A percentile compares a stretch with the other conserved stretches of the same genome.
Conservation (phyloP, 179 eudicot genomes). For the Beta corolliflora region DNA sequence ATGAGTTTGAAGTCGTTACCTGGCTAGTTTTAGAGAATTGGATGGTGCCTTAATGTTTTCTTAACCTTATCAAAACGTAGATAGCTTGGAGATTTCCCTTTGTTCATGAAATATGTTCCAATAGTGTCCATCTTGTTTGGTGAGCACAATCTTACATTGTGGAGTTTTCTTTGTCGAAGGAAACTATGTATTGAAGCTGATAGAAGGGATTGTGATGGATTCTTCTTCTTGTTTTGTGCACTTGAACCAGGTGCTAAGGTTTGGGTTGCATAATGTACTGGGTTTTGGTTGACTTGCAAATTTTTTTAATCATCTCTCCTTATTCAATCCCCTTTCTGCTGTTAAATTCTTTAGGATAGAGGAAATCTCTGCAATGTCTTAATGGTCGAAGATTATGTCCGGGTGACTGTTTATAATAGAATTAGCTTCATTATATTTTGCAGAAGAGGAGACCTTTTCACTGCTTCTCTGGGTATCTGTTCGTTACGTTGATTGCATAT, state of each 20-base stretch:
- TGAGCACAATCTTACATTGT: neutral
- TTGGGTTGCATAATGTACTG: neutral
- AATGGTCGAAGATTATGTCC: neutral
- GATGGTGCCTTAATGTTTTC: neutral
- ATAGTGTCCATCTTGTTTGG: neutral
- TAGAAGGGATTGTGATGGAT: neutral
- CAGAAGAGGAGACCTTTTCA: neutral
- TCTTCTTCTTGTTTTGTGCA: neutral
- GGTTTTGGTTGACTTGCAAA: neutral
- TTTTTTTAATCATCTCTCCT: neutral
- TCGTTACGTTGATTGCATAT: neutral
- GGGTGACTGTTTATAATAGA: neutral
- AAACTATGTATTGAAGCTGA: neutral
- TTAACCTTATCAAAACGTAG: slow-evolving; percentile 1
- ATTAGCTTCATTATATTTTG: neutral
- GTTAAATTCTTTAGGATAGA: neutral
- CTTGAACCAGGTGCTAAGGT: neutral
- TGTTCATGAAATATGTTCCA: neutral
- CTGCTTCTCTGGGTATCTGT: neutral
- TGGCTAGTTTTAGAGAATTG: neutral
- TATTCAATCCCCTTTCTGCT: neutral
- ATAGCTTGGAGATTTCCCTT: neutral
- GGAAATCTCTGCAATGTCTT: neutral
- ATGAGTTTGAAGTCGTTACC: neutral
- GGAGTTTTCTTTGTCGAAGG: neutral